Percentiles rank a stretch among this genome's conserved stretches.
These are phyloP conservation scores for Polyporus arcularius DNA, from an alignment of 768 basidiomycete genomes.

Conservation along the genomic window DNA sequence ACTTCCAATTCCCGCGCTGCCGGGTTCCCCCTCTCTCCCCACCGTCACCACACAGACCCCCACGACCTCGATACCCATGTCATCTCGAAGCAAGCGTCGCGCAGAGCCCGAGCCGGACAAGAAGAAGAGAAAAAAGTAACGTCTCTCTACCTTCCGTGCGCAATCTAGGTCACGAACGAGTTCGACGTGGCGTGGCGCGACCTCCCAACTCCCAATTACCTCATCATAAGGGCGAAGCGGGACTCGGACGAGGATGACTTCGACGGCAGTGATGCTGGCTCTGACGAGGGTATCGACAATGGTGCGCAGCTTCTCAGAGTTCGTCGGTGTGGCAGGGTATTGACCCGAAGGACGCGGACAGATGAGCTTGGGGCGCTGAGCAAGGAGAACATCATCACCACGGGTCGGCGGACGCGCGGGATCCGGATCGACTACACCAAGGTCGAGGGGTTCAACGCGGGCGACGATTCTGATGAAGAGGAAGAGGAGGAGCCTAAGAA, in stretches of 20 bases:
- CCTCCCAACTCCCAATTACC: not conserved
- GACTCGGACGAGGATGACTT: conserved; percentile 30
- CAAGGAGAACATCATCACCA: conserved; percentile 53
- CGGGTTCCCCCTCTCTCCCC: too few species aligned
- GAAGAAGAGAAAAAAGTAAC: conserved; percentile 35
- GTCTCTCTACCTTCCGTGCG: conserved; percentile 11
- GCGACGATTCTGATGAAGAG: conserved; percentile 31
- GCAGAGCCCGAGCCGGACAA: conserved; percentile 36
- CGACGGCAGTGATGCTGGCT: conserved; percentile 21
- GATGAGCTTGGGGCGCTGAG: conserved; percentile 54
- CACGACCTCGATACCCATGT: conserved; percentile 18
- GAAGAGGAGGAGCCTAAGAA: conserved; percentile 56
- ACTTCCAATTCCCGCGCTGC: too few species aligned
- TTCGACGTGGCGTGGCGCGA: conserved; percentile 21
- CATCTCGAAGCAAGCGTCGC: conserved; percentile 30
- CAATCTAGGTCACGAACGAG: conserved; percentile 1
- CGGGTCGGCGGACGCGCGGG: conserved; percentile 69
- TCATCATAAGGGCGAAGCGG: conserved; percentile 26
- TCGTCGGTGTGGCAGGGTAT: not conserved
- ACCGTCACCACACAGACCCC: too few species aligned
- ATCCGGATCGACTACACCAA: conserved; percentile 71
- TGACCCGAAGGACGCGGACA: not conserved
- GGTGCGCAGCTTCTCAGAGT: conserved; percentile 17
- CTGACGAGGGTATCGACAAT: conserved; percentile 27
- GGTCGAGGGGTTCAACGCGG: conserved; percentile 24